Evolutionary conservation across 768 basidiomycete genomes (phyloP).

Genomic region (Hypsizygus marmoreus): DNA sequence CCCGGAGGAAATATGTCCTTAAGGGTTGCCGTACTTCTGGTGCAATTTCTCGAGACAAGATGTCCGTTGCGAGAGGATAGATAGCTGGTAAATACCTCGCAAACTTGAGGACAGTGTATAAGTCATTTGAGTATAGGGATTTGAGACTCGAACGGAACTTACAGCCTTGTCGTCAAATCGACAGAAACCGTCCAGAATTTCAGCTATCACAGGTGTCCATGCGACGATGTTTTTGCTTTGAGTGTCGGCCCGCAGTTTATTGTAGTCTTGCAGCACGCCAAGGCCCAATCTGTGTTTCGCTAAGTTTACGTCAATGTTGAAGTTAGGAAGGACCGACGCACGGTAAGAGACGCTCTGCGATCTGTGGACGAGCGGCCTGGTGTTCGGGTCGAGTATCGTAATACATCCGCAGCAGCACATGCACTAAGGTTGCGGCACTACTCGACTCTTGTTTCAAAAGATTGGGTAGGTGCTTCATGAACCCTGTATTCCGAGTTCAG

Average conservation of each 20-base stretch:
- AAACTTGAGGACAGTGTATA: conserved; percentile 58
- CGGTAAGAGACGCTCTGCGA: conserved; percentile 73
- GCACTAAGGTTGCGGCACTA: conserved; percentile 92
- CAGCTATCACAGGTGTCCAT: conserved; percentile 99
- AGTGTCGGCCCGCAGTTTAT: conserved; percentile 83
- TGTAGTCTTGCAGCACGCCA: conserved; percentile 89
- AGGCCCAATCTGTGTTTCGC: conserved; percentile 66
- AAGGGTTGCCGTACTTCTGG: conserved; percentile 82
- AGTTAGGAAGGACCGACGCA: conserved; percentile 35
- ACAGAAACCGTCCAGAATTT: conserved; percentile 88
- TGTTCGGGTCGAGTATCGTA: conserved; percentile 88
- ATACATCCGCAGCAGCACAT: conserved; percentile 92
- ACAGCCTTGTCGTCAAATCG: conserved; percentile 91
- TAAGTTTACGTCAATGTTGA: conserved; percentile 10
- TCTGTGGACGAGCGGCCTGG: conserved; percentile 79
- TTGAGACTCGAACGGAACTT: conserved; percentile 33
- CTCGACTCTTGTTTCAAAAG: conserved; percentile 97
- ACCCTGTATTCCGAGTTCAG: conserved; percentile 53
- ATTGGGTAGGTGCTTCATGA: conserved; percentile 99
- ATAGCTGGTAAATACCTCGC: conserved; percentile 83
- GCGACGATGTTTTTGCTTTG: conserved; percentile 95
- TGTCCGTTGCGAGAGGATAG: conserved; percentile 86
- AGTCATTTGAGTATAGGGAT: background rate
- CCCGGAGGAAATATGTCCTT: conserved; percentile 76
- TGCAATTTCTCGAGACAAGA: conserved; percentile 80